Evolutionary conservation across 495 filamentous ascomycete species (phyloP), one percentile per base, ranked within the genome.

Genomic region (Podospora tetraspora): DNA sequence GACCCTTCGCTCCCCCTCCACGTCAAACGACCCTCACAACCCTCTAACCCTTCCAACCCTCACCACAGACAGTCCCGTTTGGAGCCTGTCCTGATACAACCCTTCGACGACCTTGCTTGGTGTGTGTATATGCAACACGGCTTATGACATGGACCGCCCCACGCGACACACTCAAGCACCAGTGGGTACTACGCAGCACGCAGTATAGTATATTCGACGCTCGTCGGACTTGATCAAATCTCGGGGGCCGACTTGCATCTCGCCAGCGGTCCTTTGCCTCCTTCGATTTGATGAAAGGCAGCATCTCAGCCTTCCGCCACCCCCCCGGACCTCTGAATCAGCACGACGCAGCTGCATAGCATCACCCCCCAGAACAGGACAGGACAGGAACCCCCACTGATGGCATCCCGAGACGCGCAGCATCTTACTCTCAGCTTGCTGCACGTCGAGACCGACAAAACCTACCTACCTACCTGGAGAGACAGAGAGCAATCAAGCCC

Each of bases 201-300:
- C 32, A 13, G 30, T 32, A 13, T 13, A 12, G 16, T 25, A 59
- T 25, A 59, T 59, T 59, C 59, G 32, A 56, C 62, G 37, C 22
- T 61, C 65, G 58, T 52, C 43, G 43, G 43, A n/a, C 57, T 43
- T 66, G 32, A 61, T 66, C 65, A 66, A 66, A 66, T 66, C 34
- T 66, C 65, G 65, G 65, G 32, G 30, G 65, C 32, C 65, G 58
- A 61, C 29, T 22, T 62, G 61, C 16, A 62, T 19, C 25, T 19
- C 25, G 10, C 27, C 22, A 21, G n/a, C 60, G 29, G 32, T 62
- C 60, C 32, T 37, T 52, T 25, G 21, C 52, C 43, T 52, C 32
- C 62, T 64, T 25, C 32, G 23, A 64, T 64, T 52, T 29, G 34
- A 57, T 25, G 59, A 56, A 30, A 43, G 32, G n/a, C 37, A 52